A percentile compares a stretch with the other conserved stretches of the same genome.
Evolutionary conservation across 2,329 filamentous ascomycete species (phyloP).

Genomic region (Emmonsia crescens): DNA sequence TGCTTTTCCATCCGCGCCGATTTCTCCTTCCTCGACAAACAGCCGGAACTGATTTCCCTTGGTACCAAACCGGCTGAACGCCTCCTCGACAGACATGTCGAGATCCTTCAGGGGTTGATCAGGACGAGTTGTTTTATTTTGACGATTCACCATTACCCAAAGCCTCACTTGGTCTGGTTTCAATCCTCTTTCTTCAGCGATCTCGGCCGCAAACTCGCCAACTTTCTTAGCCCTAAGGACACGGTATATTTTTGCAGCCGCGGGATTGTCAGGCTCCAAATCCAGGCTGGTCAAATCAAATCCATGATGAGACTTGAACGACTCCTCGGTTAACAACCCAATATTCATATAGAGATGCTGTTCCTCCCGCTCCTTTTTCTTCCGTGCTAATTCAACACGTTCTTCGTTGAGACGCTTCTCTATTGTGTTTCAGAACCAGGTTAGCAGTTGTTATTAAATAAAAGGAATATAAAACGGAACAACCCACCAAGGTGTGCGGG

Average conservation of each 20-base stretch:
- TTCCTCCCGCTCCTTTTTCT: constrained; percentile 81
- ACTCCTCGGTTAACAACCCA: constrained; percentile 68
- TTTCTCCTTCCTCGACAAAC: constrained; percentile 72
- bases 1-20: constrained; percentile 58
- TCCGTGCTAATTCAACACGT: constrained; percentile 60
- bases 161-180: constrained; percentile 64
- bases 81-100: constrained; percentile 68
- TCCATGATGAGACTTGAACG: constrained; percentile 69
- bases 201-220: constrained; percentile 57
- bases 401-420: constrained; percentile 73
- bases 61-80: constrained; percentile 56
- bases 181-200: constrained; percentile 59
- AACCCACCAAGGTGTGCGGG: constrained; percentile 66
- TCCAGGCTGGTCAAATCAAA: constrained; percentile 73
- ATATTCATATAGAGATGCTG: constrained; percentile 85
- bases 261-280: constrained; percentile 48
- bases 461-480: neutral
- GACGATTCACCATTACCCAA: constrained; percentile 97
- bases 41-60: constrained; percentile 59
- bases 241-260: constrained; percentile 61
- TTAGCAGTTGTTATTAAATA: constrained; percentile 15
- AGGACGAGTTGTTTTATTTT: constrained; percentile 91
- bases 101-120: constrained; percentile 75
- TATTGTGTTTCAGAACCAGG: constrained; percentile 21
- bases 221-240: constrained; percentile 66